A percentile compares a stretch with the other conserved stretches of the same genome.
These are phyloP conservation scores for Orbilia quercus DNA, from an alignment of 2,329 filamentous ascomycete genomes.

Conservation along the genomic window DNA sequence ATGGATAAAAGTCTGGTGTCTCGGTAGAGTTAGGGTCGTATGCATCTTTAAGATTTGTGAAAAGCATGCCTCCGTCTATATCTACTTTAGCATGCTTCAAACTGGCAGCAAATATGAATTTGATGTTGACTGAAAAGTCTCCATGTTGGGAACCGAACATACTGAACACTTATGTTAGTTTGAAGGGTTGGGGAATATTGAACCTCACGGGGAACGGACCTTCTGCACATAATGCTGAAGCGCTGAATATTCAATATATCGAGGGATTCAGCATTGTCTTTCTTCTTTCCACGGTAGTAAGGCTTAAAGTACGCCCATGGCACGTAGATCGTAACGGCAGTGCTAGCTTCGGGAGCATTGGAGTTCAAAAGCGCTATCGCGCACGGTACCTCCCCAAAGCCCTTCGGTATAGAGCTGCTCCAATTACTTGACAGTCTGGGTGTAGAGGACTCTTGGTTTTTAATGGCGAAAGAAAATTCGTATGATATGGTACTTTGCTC, in stretches of 20 bases:
- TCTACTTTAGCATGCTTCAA: background rate
- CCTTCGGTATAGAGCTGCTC: background rate
- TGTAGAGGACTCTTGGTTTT: constrained; percentile 59
- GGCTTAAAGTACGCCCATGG: constrained; percentile 75
- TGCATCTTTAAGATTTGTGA: background rate
- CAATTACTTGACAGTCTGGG: constrained; percentile 20
- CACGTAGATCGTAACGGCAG: constrained; percentile 66
- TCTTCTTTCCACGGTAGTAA: constrained; percentile 77
- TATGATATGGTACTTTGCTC: constrained; percentile 78
- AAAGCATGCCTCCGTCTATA: background rate
- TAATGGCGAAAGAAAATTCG: constrained; percentile 74
- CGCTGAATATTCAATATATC: constrained; percentile 72
- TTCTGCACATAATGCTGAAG: constrained; percentile 82
- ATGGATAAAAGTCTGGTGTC: constrained; percentile 4
- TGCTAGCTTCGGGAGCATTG: background rate
- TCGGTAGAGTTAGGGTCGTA: background rate
- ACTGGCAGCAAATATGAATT: constrained; percentile 15
- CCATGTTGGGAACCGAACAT: constrained; percentile 51
- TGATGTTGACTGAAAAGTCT: constrained; percentile 29
- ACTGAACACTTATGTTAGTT: constrained; percentile 17
- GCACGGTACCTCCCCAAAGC: constrained; percentile 5
- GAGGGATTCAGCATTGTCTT: constrained; percentile 71
- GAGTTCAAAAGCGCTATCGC: background rate
- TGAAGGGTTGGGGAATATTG: background rate
- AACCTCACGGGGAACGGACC: constrained; percentile 66